These are phyloP conservation scores for Trichoderma afroharzianum DNA, from an alignment of 2,329 filamentous ascomycete genomes.

Conservation along the genomic window DNA sequence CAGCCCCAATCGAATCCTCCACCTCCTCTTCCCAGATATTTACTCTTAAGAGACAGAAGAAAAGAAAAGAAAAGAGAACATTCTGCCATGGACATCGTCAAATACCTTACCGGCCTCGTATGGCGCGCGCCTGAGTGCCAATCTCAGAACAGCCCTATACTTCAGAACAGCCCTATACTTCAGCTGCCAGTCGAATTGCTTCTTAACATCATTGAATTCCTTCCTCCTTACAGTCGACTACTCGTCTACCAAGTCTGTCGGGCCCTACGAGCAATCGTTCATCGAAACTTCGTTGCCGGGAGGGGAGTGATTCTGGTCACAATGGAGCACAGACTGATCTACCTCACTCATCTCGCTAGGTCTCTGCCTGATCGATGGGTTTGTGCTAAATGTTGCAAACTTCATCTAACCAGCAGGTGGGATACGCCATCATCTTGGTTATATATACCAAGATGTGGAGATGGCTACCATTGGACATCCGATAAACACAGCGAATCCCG, in stretches of 20 bases:
- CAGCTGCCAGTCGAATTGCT: neutral
- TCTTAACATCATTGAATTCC: neutral
- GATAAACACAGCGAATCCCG: neutral
- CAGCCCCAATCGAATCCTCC: neutral
- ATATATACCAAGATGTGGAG: neutral
- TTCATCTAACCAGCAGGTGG: neutral
- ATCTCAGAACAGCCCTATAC: neutral
- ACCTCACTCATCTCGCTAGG: neutral
- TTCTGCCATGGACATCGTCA: neutral
- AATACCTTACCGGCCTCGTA: neutral
- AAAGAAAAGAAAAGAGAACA: neutral
- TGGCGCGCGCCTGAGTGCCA: neutral
- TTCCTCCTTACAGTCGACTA: neutral
- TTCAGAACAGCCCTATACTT: neutral
- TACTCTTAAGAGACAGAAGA: neutral
- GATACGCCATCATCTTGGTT: neutral
- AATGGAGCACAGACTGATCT: neutral
- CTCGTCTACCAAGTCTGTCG: neutral
- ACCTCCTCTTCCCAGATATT: neutral
- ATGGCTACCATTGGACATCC: neutral
- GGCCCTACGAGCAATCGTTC: neutral
- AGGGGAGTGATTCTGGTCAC: neutral
- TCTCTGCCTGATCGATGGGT: slow-evolving; percentile 1
- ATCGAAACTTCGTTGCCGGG: neutral
- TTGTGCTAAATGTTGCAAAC: neutral